These are phyloP conservation scores for Flaveria sonorensis DNA, from an alignment of 129 eudicot genomes.

Conservation along the genomic window DNA sequence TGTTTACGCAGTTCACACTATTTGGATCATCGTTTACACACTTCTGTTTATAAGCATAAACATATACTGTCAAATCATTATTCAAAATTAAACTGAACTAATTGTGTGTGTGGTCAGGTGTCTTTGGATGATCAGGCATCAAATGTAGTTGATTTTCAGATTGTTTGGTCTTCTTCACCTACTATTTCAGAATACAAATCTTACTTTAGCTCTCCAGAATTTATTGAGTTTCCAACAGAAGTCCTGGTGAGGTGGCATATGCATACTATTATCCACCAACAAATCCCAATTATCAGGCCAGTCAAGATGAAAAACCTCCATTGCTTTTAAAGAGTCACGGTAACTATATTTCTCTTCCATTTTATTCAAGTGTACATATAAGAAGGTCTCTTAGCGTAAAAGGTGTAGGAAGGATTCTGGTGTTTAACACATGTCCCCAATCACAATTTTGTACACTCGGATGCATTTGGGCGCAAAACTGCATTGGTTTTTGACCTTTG, in stretches of 20 bases:
- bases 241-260: constrained; percentile 78
- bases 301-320: constrained; percentile 84
- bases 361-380: constrained; percentile 1
- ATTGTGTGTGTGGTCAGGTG: constrained; percentile 51
- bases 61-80: neutral
- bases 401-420: neutral
- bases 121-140: constrained; percentile 64
- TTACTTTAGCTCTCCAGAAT: constrained; percentile 79
- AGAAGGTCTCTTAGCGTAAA: neutral
- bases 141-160: constrained; percentile 60
- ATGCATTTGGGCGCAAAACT: neutral
- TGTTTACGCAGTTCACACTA: neutral
- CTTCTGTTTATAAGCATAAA: neutral
- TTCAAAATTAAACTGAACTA: neutral
- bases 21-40: neutral
- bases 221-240: constrained; percentile 90
- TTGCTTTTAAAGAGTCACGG: constrained; percentile 90
- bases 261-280: constrained; percentile 95
- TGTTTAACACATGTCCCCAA: neutral
- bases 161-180: constrained; percentile 87
- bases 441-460: neutral
- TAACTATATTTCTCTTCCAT: constrained; percentile 27
- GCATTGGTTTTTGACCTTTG: neutral
- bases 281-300: constrained; percentile 72
- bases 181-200: constrained; percentile 53